phyloP scores from a whole-genome alignment of 768 basidiomycete genomes.

The Tubosaeta brunneosetosa region DNA sequence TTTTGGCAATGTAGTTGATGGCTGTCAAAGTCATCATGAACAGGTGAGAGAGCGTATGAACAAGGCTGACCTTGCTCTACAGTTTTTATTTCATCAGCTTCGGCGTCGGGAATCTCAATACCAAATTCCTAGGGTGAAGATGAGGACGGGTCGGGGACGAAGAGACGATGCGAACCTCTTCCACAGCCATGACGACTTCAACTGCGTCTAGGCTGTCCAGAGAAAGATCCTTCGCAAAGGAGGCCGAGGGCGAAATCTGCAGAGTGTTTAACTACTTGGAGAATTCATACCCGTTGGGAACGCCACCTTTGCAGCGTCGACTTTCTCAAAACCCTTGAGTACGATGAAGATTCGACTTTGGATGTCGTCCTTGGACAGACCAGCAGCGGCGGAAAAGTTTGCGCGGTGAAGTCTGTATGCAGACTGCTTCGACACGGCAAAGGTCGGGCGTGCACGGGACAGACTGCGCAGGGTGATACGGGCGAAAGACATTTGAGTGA shows the following conservation, averaged over 20 bases:
- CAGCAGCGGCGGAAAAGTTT: conserved; percentile 27
- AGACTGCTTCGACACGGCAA: conserved; percentile 27
- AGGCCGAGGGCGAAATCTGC: conserved; percentile 61
- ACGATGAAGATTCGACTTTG: conserved; percentile 25
- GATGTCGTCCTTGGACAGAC: conserved; percentile 21
- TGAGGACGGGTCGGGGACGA: conserved; percentile 2
- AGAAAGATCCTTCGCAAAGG: conserved; percentile 52
- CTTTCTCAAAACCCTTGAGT: conserved; percentile 30
- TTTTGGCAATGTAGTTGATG: conserved; percentile 92
- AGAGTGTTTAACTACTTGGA: conserved; percentile 21
- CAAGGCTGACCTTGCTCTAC: conserved; percentile 77
- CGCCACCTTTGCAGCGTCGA: conserved; percentile 27
- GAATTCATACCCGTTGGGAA: not conserved
- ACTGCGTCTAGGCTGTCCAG: conserved; percentile 93
- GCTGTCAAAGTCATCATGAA: conserved; percentile 42
- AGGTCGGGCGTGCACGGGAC: conserved; percentile 24
- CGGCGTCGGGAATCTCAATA: conserved; percentile 96
- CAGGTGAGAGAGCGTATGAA: not conserved
- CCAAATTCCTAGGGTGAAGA: conserved; percentile 69
- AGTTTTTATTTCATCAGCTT: conserved; percentile 91
- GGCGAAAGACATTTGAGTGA: conserved; percentile 32
- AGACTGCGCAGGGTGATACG: conserved; percentile 31
- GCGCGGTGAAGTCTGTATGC: conserved; percentile 29
- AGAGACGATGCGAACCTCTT: conserved; percentile 55
- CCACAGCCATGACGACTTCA: conserved; percentile 98